Base-by-base conservation (phyloP, 108 stramenopile genomes). In the Skeletonema menzelii region DNA sequence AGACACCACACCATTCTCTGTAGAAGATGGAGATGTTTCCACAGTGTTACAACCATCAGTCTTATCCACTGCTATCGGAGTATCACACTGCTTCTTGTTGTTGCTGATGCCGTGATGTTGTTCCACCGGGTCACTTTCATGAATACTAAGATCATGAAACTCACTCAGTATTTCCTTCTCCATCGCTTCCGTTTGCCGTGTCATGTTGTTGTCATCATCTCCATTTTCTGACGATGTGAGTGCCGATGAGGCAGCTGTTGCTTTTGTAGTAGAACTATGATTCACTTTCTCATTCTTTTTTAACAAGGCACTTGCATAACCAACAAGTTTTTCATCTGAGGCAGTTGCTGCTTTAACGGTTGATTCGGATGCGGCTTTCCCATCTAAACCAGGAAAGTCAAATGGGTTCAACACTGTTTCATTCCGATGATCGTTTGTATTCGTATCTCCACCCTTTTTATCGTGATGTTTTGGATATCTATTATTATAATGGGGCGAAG, bases 341-440 rank as follows among this genome's bases (percentile, higher is more conserved):
- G 37, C 19, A 35, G 19, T 12, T 27, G 30, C 34, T 30, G 59
- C 7, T 34, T 60, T 60, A 2, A 8, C 7, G 4, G 24, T 11
- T 60, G 8, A 11, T 13, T 35, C 59, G 2, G 28, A 10, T 19
- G 59, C 34, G 4, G 59, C 59, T 35, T 44, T 66, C 38, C 30
- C 35, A 55, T 27, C 72, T 37, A 80, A 70, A 27, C 80, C 80
- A 49, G 80, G 80, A 70, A 80, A 80, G 61, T 80, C 80, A 0
- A 67, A 59, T 11, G 80, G 58, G 26, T 44, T 74, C 53, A 80
- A 80, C 55, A 80, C 73, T 2, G 65, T 65, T n/a, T 22, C 59
- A 20, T 38, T 10, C 53, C 10, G 67, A 6, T 59, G 19, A 4
- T 46, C 28, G 44, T 59, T n/a, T n/a, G 11, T 56, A 38, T 13